phyloP scores from a whole-genome alignment of 225 moss, liverwort and hornwort species.

The Sphagnum contortum region DNA sequence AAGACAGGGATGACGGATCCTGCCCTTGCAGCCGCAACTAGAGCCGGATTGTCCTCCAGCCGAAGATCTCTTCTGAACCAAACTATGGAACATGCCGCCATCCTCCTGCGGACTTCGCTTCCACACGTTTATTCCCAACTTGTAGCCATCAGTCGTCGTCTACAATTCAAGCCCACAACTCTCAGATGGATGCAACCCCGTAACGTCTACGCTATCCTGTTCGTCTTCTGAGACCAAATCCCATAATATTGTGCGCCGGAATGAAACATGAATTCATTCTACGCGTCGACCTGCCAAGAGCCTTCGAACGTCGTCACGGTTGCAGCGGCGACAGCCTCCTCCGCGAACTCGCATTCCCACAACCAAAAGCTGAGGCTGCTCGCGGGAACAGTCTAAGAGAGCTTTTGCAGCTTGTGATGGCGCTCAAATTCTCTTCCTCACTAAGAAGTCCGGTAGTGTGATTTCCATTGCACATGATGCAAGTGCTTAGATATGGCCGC shows the following conservation, averaged over 20 bases:
- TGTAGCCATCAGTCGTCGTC: background rate
- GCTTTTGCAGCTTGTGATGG: background rate
- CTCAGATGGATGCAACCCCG: too few species aligned
- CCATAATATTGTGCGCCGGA: too few species aligned
- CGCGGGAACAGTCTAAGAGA: background rate
- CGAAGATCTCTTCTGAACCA: slow-evolving; percentile 99
- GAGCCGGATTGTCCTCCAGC: slow-evolving; percentile 90
- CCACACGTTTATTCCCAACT: background rate
- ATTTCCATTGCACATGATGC: slow-evolving; percentile 11
- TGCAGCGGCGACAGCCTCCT: too few species aligned
- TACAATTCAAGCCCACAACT: background rate
- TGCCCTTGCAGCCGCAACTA: slow-evolving; percentile 88
- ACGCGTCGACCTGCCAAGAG: too few species aligned
- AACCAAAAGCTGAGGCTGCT: background rate
- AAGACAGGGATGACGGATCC: slow-evolving; percentile 86
- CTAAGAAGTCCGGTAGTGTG: slow-evolving; percentile 2
- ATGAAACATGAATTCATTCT: too few species aligned
- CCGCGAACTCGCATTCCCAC: too few species aligned
- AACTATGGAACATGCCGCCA: slow-evolving; percentile 71
- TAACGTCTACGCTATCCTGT: background rate
- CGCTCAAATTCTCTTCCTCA: too few species aligned
- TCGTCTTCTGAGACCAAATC: too few species aligned
- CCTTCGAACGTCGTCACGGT: too few species aligned
- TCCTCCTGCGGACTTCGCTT: slow-evolving; percentile 2
- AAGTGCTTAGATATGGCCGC: slow-evolving; percentile 14